phyloP scores from a whole-genome alignment of 2,329 filamentous ascomycete species.

The Aspergillus costaricaensis region DNA sequence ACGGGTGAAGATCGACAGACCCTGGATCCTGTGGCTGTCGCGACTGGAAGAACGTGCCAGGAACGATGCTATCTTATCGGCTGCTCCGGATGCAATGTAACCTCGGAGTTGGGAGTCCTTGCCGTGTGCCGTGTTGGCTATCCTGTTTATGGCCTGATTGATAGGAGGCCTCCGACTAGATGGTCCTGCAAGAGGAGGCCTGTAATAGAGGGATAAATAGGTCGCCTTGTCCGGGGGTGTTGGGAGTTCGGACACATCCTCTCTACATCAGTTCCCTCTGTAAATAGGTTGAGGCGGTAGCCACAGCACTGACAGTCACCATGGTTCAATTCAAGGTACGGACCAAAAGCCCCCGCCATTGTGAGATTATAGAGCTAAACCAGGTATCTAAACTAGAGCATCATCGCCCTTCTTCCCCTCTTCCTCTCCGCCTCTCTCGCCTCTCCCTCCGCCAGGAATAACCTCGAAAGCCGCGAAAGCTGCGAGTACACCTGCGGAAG shows the following conservation, averaged over 20 bases:
- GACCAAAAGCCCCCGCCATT: background rate
- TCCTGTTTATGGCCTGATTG: background rate
- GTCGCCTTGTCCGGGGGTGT: background rate
- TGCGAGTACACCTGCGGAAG: conserved; percentile 57
- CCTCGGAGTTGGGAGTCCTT: background rate
- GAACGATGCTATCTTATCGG: conserved; percentile 3
- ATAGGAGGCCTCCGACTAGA: background rate
- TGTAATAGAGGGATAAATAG: background rate
- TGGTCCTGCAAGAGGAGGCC: background rate
- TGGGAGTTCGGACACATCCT: background rate
- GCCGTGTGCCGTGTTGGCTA: background rate
- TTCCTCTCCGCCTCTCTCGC: conserved; percentile 28
- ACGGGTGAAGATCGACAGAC: background rate
- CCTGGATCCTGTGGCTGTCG: background rate
- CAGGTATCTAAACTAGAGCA: conserved; percentile 3
- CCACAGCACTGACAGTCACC: background rate
- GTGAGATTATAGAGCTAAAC: background rate
- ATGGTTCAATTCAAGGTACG: conserved; percentile 8
- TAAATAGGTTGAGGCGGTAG: background rate
- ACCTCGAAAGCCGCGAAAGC: conserved; percentile 40
- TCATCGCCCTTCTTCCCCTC: conserved; percentile 17
- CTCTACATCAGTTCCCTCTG: background rate
- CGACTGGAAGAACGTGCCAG: conserved; percentile 2
- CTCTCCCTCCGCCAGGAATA: conserved; percentile 25
- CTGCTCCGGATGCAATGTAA: conserved; percentile 4